Evolutionary conservation across 1,139 yeast genomes (phyloP).

Genomic region (Ogataea hybrid): DNA sequence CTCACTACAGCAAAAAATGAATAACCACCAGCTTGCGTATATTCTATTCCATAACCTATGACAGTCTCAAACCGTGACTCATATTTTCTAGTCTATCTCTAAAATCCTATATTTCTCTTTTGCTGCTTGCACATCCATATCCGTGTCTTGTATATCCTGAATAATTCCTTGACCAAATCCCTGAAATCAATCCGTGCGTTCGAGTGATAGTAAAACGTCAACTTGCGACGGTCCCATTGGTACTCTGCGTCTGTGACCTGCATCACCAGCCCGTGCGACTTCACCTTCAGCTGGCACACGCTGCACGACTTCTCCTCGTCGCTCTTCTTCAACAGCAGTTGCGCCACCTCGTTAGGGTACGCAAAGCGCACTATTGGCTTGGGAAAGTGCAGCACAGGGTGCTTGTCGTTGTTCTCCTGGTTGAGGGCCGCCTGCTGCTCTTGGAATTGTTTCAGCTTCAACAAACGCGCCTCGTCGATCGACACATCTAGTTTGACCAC

Average conservation of each 20-base stretch:
- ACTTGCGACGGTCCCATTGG: constrained; percentile 91
- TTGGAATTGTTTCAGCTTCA: constrained; percentile 53
- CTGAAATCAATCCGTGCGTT: constrained; percentile 88
- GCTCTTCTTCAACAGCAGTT: constrained; percentile 54
- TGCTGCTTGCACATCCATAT: constrained; percentile 91
- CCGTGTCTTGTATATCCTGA: constrained; percentile 91
- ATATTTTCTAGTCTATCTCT: constrained; percentile 3
- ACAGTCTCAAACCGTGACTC: not conserved
- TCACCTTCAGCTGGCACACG: constrained; percentile 58
- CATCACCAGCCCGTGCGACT: constrained; percentile 37
- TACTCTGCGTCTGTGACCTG: constrained; percentile 66
- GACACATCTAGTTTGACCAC: constrained; percentile 66
- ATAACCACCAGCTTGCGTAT: not conserved
- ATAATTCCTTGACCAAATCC: constrained; percentile 85
- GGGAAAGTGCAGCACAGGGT: constrained; percentile 55
- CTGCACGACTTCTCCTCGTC: constrained; percentile 76
- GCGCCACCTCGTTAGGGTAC: constrained; percentile 57
- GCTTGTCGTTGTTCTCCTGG: constrained; percentile 29
- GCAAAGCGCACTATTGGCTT: constrained; percentile 78
- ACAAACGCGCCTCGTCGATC: constrained; percentile 56
- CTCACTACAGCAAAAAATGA: constrained; percentile 6
- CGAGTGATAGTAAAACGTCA: constrained; percentile 83
- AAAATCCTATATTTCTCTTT: constrained; percentile 3
- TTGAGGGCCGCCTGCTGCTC: constrained; percentile 56
- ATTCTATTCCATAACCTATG: constrained; percentile 7